These are phyloP conservation scores for Sphaerosporella brunnea DNA, from an alignment of 495 filamentous ascomycete species.

Conservation along the genomic window DNA sequence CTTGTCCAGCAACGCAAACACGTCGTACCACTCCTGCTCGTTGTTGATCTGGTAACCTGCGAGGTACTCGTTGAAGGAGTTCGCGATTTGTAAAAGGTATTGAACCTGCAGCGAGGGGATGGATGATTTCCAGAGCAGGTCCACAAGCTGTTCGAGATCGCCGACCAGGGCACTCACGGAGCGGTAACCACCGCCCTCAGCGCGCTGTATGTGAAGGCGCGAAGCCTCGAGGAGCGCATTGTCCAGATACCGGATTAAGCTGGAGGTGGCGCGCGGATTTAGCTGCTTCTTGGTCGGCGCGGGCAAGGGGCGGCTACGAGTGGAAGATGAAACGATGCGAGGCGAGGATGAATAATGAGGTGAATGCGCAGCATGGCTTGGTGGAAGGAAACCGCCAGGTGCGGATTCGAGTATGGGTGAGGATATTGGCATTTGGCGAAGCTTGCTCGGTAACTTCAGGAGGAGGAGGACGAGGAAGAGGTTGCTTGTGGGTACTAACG, in stretches of 20 bases:
- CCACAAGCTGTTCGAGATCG: conserved; percentile 21
- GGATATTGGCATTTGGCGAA: too few relatives aligned
- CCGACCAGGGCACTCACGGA: conserved; percentile 3
- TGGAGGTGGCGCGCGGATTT: conserved; percentile 1
- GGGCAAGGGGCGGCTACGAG: not conserved
- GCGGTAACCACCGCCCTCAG: conserved; percentile 13
- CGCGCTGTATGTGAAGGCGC: conserved; percentile 20
- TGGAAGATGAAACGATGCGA: too few relatives aligned
- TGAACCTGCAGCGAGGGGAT: conserved; percentile 19
- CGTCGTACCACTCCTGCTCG: conserved; percentile 2
- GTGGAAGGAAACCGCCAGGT: not conserved
- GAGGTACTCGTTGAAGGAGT: conserved; percentile 26
- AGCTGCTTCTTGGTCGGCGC: not conserved
- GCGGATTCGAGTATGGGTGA: not conserved
- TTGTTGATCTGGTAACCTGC: conserved; percentile 11
- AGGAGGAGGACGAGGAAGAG: too few relatives aligned
- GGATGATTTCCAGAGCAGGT: conserved; percentile 25
- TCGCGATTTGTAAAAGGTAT: conserved; percentile 24
- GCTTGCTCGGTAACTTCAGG: too few relatives aligned
- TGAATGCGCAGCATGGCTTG: too few relatives aligned
- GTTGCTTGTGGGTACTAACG: too few relatives aligned
- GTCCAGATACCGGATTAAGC: conserved; percentile 22
- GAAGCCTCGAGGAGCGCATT: conserved; percentile 18
- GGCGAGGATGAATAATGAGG: not conserved
- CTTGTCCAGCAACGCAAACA: conserved; percentile 16